Evolutionary conservation across 345 rosid genomes (phyloP), one percentile per base, ranked within the genome.

Genomic region (Eutrema japonicum): DNA sequence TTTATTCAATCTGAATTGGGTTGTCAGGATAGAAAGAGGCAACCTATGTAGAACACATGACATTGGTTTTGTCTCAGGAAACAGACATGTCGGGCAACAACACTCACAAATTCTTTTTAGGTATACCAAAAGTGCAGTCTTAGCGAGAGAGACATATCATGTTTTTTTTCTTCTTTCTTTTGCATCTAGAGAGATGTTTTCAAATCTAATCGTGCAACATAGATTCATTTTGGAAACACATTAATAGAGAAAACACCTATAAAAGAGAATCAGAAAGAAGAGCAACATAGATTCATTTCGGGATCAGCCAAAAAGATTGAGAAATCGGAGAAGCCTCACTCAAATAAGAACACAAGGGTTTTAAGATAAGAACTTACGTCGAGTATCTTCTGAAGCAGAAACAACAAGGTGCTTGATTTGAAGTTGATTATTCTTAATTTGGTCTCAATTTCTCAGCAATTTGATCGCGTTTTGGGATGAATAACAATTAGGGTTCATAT

Each of bases 21-120:
- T 49, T 57, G 14, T 68, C 79, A 0, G 98, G 97, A 81, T 96
- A 98, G 99, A 90, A 86, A 80, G 87, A 83, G 81, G 93, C 93
- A 56, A 82, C 80, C 33, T 85, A 84, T 7, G 75, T 71, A 1
- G 85, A 89, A 61, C 98, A 92, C 71, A 87, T 90, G 78, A 85
- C 74, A 59, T 74, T 92, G 84, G 83, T 82, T 71, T 78, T 89
- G 54, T 73, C 85, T 22, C 77, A 81, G 16, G 84, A 84, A 64
- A 73, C 66, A 10, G 84, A 85, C 49, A 76, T 67, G 57, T 52
- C 35, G 72, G 66, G 68, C 66, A 63, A 61, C 49, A 61, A 48
- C 71, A 60, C 52, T 76, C 80, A 56, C 38, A 83, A 82, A 67
- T 68, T 75, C 50, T 68, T 75, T 75, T 61, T 68, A 75, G 79